A percentile compares a stretch with the other conserved stretches of the same genome.
These are phyloP conservation scores for Alectoria sarmentosa DNA, from an alignment of 495 filamentous ascomycete genomes.

Conservation along the genomic window DNA sequence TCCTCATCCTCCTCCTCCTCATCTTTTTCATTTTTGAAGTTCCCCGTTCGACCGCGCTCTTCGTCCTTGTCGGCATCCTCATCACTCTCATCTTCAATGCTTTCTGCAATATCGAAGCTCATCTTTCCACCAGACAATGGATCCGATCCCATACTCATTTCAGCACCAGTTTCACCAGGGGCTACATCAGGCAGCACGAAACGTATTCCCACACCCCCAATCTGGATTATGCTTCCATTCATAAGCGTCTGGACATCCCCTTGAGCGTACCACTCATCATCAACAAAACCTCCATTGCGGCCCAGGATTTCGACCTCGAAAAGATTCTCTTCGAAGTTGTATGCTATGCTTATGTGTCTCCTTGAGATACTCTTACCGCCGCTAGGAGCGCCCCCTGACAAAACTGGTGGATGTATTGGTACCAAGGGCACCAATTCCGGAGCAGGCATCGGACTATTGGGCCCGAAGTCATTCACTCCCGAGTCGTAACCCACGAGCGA, in stretches of 20 bases:
- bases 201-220: conserved; percentile 66
- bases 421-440: conserved; percentile 66
- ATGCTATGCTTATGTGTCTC: conserved; percentile 75
- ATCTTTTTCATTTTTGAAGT: conserved; percentile 30
- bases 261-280: conserved; percentile 58
- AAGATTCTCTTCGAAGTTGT: conserved; percentile 62
- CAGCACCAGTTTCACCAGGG: conserved; percentile 59
- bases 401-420: conserved; percentile 68
- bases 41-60: conserved; percentile 16
- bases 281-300: conserved; percentile 78
- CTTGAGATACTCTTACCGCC: conserved; percentile 67
- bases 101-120: conserved; percentile 43
- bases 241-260: conserved; percentile 58
- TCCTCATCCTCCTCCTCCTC: conserved; percentile 31
- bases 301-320: conserved; percentile 80
- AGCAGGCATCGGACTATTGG: conserved; percentile 41
- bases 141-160: conserved; percentile 28
- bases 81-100: conserved; percentile 28
- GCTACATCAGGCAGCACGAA: conserved; percentile 71
- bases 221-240: conserved; percentile 68
- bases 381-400: conserved; percentile 48
- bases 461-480: conserved; percentile 26
- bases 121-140: conserved; percentile 24
- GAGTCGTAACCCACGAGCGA: conserved; percentile 30
- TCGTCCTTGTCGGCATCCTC: conserved; percentile 35